Evolutionary conservation across 305 asterid genomes (phyloP).

Genomic region (Solanum hybrid): DNA sequence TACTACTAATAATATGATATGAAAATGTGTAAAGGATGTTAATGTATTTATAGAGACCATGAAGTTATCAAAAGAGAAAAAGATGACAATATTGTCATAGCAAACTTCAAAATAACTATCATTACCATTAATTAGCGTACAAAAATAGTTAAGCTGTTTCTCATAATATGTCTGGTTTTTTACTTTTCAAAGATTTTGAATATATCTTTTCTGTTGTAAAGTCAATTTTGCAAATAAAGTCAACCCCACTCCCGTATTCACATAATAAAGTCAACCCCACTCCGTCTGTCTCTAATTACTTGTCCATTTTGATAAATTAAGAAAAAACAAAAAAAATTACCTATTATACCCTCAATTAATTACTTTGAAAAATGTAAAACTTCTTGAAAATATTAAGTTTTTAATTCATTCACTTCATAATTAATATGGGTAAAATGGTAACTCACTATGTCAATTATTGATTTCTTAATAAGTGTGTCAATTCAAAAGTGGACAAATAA

Average conservation of each 20-base stretch:
- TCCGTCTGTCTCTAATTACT: too few species aligned
- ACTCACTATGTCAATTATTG: too few species aligned
- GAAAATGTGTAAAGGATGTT: not conserved
- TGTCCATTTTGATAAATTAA: too few species aligned
- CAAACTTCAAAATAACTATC: not conserved
- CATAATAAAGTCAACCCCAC: too few species aligned
- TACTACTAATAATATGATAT: not conserved
- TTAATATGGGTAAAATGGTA: too few species aligned
- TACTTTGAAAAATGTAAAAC: too few species aligned
- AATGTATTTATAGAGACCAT: not conserved
- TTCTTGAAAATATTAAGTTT: too few species aligned
- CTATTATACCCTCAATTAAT: too few species aligned
- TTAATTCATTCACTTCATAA: too few species aligned
- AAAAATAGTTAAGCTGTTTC: not conserved
- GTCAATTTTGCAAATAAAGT: not conserved
- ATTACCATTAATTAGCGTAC: not conserved
- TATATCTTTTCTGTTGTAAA: not conserved
- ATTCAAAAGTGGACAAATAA: too few species aligned
- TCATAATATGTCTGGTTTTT: not conserved
- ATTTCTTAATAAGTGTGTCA: too few species aligned
- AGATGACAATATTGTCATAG: not conserved
- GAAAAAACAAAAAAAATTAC: too few species aligned
- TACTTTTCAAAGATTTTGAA: not conserved
- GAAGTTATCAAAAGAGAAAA: not conserved
- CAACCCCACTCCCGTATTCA: not conserved